phyloP scores from a whole-genome alignment of 257 asterid species.

The Galeopsis tetrahit region DNA sequence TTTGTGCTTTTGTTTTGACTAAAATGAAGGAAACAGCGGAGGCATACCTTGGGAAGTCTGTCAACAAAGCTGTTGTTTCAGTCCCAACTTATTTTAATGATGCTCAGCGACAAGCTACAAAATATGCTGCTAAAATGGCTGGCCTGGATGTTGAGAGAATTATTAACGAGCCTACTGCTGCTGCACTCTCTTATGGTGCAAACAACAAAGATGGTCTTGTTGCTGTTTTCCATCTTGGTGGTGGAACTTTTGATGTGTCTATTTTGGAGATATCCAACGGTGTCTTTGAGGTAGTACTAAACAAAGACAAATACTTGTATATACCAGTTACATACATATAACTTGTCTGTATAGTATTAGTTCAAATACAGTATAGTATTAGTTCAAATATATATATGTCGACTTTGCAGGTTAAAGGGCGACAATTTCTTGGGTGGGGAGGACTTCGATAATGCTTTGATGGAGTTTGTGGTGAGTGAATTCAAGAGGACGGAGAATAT shows the following conservation, averaged over 20 bases:
- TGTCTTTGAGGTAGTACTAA: conserved; percentile 61
- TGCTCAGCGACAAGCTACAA: conserved; percentile 75
- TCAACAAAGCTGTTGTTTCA: conserved; percentile 65
- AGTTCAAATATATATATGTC: background rate
- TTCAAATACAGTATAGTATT: conserved; percentile 31
- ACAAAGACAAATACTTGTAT: background rate
- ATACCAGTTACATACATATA: too few species aligned
- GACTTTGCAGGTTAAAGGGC: conserved; percentile 71
- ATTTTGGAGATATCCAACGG: conserved; percentile 77
- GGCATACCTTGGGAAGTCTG: conserved; percentile 66
- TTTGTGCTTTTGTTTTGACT: conserved; percentile 69
- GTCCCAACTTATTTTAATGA: conserved; percentile 78
- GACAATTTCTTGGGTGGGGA: conserved; percentile 86
- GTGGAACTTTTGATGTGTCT: conserved; percentile 77
- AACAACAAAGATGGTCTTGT: conserved; percentile 76
- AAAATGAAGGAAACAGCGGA: conserved; percentile 83
- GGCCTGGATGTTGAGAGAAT: conserved; percentile 77
- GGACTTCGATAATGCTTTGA: conserved; percentile 68
- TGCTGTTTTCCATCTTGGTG: conserved; percentile 71
- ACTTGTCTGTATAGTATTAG: too few species aligned
- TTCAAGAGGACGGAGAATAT: conserved; percentile 64
- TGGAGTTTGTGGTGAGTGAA: conserved; percentile 68
- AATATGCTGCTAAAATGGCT: conserved; percentile 71
- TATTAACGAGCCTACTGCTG: conserved; percentile 68
- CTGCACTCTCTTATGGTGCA: conserved; percentile 73